phyloP scores from a whole-genome alignment of 2,329 filamentous ascomycete genomes.

The Trichothecium sympodiale region DNA sequence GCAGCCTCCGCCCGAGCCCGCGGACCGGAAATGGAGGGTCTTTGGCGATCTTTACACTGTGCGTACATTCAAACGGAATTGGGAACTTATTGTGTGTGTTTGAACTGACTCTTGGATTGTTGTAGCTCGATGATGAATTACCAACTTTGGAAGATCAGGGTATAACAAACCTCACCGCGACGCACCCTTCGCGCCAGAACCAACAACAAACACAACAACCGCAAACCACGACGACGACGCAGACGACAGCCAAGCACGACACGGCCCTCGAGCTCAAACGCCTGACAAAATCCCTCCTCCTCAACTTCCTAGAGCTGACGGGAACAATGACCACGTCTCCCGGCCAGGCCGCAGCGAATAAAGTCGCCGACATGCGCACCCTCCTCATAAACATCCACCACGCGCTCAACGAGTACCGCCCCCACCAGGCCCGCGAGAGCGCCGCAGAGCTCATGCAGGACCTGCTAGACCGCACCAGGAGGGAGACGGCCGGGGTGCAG shows the following conservation, averaged over 20 bases:
- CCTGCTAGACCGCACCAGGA: constrained; percentile 59
- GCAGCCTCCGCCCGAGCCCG: constrained; percentile 69
- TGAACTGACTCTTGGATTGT: constrained; percentile 1
- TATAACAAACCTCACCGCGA: constrained; percentile 52
- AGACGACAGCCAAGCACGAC: constrained; percentile 45
- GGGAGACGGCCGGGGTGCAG: constrained; percentile 60
- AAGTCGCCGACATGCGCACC: constrained; percentile 68
- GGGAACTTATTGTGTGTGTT: no score
- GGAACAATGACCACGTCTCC: constrained; percentile 31
- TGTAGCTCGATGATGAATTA: constrained; percentile 48
- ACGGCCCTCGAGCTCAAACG: constrained; percentile 60
- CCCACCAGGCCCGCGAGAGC: constrained; percentile 83
- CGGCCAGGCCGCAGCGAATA: constrained; percentile 45
- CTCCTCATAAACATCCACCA: constrained; percentile 88
- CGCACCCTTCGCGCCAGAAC: constrained; percentile 45
- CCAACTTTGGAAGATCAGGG: constrained; percentile 58
- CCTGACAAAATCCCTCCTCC: constrained; percentile 70
- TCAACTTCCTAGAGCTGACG: constrained; percentile 80
- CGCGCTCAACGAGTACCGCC: constrained; percentile 85
- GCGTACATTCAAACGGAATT: constrained; percentile 5
- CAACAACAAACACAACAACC: constrained; percentile 50
- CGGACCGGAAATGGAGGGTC: constrained; percentile 57
- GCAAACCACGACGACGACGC: constrained; percentile 27
- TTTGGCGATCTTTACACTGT: constrained; percentile 60
- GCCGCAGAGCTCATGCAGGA: constrained; percentile 82